Base-by-base conservation (phyloP, 106 monocot genomes). In the Platanthera guangdongensis region DNA sequence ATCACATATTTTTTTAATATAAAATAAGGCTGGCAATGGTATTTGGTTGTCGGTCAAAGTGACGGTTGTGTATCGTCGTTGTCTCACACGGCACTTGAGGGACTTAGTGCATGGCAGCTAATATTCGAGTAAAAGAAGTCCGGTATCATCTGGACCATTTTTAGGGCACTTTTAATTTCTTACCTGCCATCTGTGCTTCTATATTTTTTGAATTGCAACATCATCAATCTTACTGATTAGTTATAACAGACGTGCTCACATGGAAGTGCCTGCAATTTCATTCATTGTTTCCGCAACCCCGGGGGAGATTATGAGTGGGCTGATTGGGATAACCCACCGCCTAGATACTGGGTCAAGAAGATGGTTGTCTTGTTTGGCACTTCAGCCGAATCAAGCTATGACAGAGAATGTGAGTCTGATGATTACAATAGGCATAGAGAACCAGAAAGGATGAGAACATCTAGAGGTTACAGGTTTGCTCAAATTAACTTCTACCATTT, bases 261-360 rank as follows among this genome's bases (percentile, higher is more conserved):
- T 76, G 99, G 99, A 85, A 88, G 77, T 83, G 81, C 94, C 49
- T 99, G 99, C 79, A 99, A 99, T 84, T 99, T 99, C 75, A 86
- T 99, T 68, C 99, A 99, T 52, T 99, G 99, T 76, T 99, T 99
- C 75, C 87, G 88, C 60, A 99, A 99, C 50, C 99, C 99, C 81
- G 94, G 99, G 73, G 99, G 99, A 22, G 99, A 94, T 65, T 99
- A 99, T 83, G 99, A 99, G 68, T 99, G 99, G 99, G 94, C 99
- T 75, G 92, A 99, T 78, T 99, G 91, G 92, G 99, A 99, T 79
- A 92, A 90, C 39, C 89, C 92, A 76, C 99, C 99, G 16, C 99
- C 99, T 8, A 99, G 74, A 51, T 84, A 86, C 74, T 99, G 99
- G 99, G 81, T 92, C 57, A 90, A 80, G 69, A 99, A 88, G 83